Percentiles rank a stretch among this genome's conserved stretches.
Conservation (phyloP, 345 rosid genomes). For the Firmiana major region DNA sequence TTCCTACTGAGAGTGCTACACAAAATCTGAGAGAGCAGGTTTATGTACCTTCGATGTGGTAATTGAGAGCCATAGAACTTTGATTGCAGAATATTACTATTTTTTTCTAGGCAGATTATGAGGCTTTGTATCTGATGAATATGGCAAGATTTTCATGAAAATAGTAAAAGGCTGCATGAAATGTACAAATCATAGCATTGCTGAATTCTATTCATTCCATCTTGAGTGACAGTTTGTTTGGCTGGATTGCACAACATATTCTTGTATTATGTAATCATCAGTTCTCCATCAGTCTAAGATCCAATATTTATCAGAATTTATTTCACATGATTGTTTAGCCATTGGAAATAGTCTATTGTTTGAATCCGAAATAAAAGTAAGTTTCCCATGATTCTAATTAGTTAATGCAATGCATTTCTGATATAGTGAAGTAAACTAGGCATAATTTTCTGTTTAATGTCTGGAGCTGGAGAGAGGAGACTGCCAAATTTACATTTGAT, state of each 20-base stretch:
- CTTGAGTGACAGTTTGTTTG: background rate
- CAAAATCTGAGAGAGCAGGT: constrained; percentile 94
- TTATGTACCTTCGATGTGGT: constrained; percentile 96
- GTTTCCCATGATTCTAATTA: background rate
- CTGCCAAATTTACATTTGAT: background rate
- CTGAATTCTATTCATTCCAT: background rate
- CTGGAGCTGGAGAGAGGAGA: background rate
- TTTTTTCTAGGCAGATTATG: background rate
- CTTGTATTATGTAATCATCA: background rate
- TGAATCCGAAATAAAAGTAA: background rate
- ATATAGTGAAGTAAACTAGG: background rate
- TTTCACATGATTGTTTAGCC: background rate
- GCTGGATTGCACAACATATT: background rate
- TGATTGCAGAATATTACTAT: background rate
- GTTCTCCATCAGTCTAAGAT: background rate
- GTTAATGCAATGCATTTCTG: background rate
- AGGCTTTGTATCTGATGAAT: background rate
- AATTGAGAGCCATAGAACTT: constrained; percentile 18
- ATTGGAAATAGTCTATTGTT: background rate
- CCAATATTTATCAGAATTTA: background rate
- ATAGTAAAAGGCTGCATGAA: background rate
- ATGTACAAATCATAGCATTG: background rate
- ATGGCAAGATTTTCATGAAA: background rate
- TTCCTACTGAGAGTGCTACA: constrained; percentile 85
- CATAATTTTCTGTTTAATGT: background rate